Conservation (phyloP, 805 yeast species). For the Candida namnaoensis region DNA sequence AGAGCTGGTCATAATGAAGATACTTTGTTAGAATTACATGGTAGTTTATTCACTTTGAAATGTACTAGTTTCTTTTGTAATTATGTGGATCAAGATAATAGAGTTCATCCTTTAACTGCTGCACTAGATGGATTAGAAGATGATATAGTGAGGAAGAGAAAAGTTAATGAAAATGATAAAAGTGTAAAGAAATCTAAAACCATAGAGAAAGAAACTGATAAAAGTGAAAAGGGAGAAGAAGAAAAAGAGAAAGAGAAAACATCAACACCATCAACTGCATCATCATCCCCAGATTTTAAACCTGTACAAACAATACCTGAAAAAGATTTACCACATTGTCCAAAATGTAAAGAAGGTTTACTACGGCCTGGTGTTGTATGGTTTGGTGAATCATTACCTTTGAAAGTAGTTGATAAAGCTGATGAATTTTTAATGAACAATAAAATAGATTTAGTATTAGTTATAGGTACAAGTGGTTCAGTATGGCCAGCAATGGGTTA, state of each 20-base stretch:
- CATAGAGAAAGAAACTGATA: conserved; percentile 5
- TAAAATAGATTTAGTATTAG: conserved; percentile 64
- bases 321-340: conserved; percentile 65
- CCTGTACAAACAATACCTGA: conserved; percentile 41
- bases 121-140: conserved; percentile 34
- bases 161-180: conserved; percentile 4
- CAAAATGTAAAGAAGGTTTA: conserved; percentile 56
- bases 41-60: conserved; percentile 60
- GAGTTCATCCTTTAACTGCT: conserved; percentile 49
- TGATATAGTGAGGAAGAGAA: conserved; percentile 19
- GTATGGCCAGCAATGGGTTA: conserved; percentile 93
- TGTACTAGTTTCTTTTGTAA: conserved; percentile 76
- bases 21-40: conserved; percentile 66
- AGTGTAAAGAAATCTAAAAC: not conserved
- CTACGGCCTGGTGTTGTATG: conserved; percentile 88
- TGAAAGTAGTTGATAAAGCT: conserved; percentile 51
- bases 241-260: conserved; percentile 1
- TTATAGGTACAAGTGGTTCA: conserved; percentile 77
- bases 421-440: conserved; percentile 54
- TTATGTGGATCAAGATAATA: conserved; percentile 43
- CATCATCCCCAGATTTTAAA: conserved; percentile 33
- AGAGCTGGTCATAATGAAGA: conserved; percentile 54
- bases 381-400: conserved; percentile 87
- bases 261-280: conserved; percentile 4
- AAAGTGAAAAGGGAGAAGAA: conserved; percentile 3